A percentile compares a stretch with the other conserved stretches of the same genome.
phyloP scores from a whole-genome alignment of 1,139 yeast species.

The Protomyces pachydermus region DNA sequence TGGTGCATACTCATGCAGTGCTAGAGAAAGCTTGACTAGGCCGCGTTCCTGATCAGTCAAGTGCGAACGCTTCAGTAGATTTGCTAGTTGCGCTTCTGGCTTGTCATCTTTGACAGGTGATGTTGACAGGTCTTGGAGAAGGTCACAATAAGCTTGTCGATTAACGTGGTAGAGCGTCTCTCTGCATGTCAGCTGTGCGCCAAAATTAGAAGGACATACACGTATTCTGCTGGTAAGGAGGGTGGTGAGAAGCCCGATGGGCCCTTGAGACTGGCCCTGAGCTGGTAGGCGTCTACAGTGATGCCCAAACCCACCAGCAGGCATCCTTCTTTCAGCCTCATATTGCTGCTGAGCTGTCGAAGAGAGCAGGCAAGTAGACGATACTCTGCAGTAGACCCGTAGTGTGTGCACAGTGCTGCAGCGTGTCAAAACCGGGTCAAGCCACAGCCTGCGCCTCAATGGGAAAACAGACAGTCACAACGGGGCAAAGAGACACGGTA shows the following conservation, averaged over 20 bases:
- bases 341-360: neutral
- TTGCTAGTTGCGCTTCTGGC: neutral
- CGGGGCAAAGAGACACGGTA: neutral
- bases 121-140: conserved; percentile 44
- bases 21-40: conserved; percentile 30
- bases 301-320: neutral
- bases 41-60: conserved; percentile 7
- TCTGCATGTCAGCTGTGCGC: conserved; percentile 32
- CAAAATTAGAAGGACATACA: neutral
- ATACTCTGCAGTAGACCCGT: too few species aligned
- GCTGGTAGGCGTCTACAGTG: conserved; percentile 3
- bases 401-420: too few species aligned
- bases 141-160: conserved; percentile 48
- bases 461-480: neutral
- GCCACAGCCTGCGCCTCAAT: neutral
- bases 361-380: too few species aligned
- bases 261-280: conserved; percentile 5
- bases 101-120: conserved; percentile 23
- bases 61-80: neutral
- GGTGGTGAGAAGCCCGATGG: conserved; percentile 9
- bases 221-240: conserved; percentile 1
- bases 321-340: neutral
- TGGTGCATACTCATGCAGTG: conserved; percentile 36
- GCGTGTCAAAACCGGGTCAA: neutral
- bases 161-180: conserved; percentile 54